A percentile compares a stretch with the other conserved stretches of the same genome.
Conservation (phyloP, 2,329 filamentous ascomycete species). For the Hypoxylon sp. region DNA sequence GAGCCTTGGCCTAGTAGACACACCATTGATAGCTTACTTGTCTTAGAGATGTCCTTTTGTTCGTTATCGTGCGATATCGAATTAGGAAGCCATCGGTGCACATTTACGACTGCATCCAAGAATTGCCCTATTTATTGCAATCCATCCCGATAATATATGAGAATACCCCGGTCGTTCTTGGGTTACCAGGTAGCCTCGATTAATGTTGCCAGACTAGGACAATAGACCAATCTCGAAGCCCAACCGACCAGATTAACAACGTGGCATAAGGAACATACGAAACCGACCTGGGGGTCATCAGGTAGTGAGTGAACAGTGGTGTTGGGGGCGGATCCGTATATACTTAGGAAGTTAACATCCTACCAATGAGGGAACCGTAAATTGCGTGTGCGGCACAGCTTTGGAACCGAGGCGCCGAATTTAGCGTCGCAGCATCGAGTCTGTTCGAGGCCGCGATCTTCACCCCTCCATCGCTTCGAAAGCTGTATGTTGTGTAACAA, state of each 20-base stretch:
- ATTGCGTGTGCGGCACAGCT: constrained; percentile 44
- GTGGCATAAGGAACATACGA: constrained; percentile 40
- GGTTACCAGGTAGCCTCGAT: constrained; percentile 28
- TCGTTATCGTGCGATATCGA: constrained; percentile 9
- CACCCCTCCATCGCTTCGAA: constrained; percentile 23
- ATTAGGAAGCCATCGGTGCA: constrained; percentile 2
- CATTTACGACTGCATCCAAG: constrained; percentile 2
- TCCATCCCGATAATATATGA: constrained; percentile 11
- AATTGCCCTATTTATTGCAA: constrained; percentile 7
- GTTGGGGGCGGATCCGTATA: constrained; percentile 19
- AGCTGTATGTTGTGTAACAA: constrained; percentile 35
- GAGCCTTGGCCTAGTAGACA: background rate
- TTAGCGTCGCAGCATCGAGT: constrained; percentile 41
- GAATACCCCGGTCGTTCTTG: background rate
- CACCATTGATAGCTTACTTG: background rate
- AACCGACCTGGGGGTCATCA: constrained; percentile 24
- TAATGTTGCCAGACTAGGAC: constrained; percentile 35
- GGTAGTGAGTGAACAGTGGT: constrained; percentile 10
- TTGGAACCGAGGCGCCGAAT: constrained; percentile 25
- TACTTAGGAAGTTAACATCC: constrained; percentile 23
- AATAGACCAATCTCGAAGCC: constrained; percentile 30
- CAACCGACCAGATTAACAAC: constrained; percentile 35
- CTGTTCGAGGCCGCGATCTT: constrained; percentile 39
- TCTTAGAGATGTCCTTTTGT: constrained; percentile 4
- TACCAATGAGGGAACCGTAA: constrained; percentile 25